Evolutionary conservation across 176 grass and related monocot genomes (phyloP).

Genomic region (Melocanna baccifera): DNA sequence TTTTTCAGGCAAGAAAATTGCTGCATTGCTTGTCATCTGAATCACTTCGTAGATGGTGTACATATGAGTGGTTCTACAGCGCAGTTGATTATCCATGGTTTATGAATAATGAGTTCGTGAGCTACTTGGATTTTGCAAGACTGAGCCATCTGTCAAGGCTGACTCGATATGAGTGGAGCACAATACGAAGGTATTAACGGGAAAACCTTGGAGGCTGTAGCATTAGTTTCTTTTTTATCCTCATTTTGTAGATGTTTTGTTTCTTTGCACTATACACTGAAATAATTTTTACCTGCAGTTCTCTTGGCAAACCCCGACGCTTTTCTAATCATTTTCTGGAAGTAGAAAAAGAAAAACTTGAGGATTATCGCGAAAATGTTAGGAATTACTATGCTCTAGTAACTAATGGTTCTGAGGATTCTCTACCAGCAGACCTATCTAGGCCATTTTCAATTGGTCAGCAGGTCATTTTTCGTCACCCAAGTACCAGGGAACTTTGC

Average conservation of each 20-base stretch:
- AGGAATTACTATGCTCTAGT: slow-evolving; percentile 51
- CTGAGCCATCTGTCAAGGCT: slow-evolving; percentile 54
- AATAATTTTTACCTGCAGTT: slow-evolving; percentile 40
- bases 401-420: slow-evolving; percentile 39
- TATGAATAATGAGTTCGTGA: slow-evolving; percentile 60
- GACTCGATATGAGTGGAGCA: slow-evolving; percentile 64
- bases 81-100: slow-evolving; percentile 87
- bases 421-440: slow-evolving; percentile 58
- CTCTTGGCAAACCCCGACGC: slow-evolving; percentile 68
- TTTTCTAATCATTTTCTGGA: slow-evolving; percentile 51
- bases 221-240: slow-evolving; percentile 1
- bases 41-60: slow-evolving; percentile 63
- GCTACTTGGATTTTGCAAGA: slow-evolving; percentile 57
- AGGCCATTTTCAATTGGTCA: slow-evolving; percentile 63
- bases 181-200: slow-evolving; percentile 51
- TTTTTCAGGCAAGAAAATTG: slow-evolving; percentile 46
- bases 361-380: slow-evolving; percentile 53
- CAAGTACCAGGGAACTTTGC: slow-evolving; percentile 57
- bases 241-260: not conserved
- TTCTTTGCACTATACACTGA: slow-evolving; percentile 17
- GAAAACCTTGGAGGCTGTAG: not conserved
- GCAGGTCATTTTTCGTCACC: slow-evolving; percentile 53
- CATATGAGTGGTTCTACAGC: slow-evolving; percentile 80
- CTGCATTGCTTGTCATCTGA: slow-evolving; percentile 52
- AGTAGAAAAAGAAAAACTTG: slow-evolving; percentile 62